Base-by-base conservation (phyloP, 2,329 filamentous ascomycete genomes). In the Xylaria sp. region DNA sequence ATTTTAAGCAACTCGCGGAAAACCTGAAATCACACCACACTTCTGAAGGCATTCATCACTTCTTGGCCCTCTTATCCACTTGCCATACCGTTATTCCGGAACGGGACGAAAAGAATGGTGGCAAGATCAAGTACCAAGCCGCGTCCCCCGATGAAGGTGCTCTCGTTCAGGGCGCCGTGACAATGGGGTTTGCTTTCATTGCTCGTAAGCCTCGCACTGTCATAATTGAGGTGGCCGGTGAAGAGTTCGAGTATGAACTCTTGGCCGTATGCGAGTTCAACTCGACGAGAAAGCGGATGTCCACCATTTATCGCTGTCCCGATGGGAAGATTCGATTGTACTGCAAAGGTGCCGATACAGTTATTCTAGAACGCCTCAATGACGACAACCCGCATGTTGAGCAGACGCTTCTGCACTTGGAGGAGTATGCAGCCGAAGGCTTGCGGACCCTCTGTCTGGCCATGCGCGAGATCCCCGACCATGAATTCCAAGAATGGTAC, bases 231-330 rank as follows among this genome's bases (percentile, higher is more conserved):
- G 90, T 91, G 1, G 87, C 87, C 45, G 94, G 92, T 0, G 82
- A 87, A 73, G 87, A 93, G 72, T 85, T 87, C 50, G 92, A 97
- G 78, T 99, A 96, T 78, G 93, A 97, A 78, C 85, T 99, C 45
- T 83, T 99, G 66, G 95, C 95, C 2, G 94, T 99, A n/a, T 97
- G 95, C 79, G 96, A 99, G 80, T 99, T 99, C 85, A 99, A 99
- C 82, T 98, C 96, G 1, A 96, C 94, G 9, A 87, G 96, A 75
- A 99, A 99, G 83, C 87, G 96, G 72, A 99, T 99, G 96, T 98
- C 96, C 8, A 93, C 95, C 25, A 97, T 99, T 73, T 97, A 97
- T 83, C 90, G 97, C 61, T 97, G 95, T 77, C 96, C 96, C 0
- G 95, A 98, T 81, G 96, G 96, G 70, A 97, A 96, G 82, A 91